phyloP scores from a whole-genome alignment of 768 basidiomycete genomes.

The Hydnomerulius pinastri region DNA sequence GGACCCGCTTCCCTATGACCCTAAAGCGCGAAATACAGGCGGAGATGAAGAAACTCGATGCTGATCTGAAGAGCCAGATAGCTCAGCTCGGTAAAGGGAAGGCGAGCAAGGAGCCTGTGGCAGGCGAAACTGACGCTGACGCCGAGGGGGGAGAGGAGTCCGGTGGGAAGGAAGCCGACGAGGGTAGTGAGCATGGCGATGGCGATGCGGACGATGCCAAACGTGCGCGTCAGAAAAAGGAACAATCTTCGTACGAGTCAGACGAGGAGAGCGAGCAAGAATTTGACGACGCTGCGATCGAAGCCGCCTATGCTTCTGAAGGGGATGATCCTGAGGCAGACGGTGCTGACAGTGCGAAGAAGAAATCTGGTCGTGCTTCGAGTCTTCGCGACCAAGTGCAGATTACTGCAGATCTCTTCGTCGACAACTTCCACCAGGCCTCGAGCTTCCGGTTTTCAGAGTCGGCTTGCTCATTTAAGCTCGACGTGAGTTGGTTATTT shows the following conservation, averaged over 20 bases:
- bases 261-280: constrained; percentile 50
- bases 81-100: constrained; percentile 84
- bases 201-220: constrained; percentile 83
- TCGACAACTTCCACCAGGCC: constrained; percentile 60
- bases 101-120: constrained; percentile 42
- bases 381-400: constrained; percentile 45
- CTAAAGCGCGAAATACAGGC: constrained; percentile 84
- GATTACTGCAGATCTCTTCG: constrained; percentile 52
- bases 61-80: constrained; percentile 76
- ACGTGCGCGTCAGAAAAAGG: constrained; percentile 65
- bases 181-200: constrained; percentile 76
- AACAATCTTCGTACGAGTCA: constrained; percentile 74
- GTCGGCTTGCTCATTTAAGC: constrained; percentile 70
- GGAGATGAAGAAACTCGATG: constrained; percentile 85
- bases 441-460: constrained; percentile 73
- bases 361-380: constrained; percentile 17
- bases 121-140: constrained; percentile 47
- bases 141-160: constrained; percentile 54
- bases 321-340: constrained; percentile 39
- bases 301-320: constrained; percentile 61
- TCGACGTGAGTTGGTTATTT: constrained; percentile 64
- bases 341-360: constrained; percentile 25
- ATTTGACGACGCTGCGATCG: constrained; percentile 56
- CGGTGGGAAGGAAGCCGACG: constrained; percentile 53
- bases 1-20: constrained; percentile 70